Evolutionary conservation across 306 rosid genomes (phyloP).

Genomic region (Cicer judaicum): DNA sequence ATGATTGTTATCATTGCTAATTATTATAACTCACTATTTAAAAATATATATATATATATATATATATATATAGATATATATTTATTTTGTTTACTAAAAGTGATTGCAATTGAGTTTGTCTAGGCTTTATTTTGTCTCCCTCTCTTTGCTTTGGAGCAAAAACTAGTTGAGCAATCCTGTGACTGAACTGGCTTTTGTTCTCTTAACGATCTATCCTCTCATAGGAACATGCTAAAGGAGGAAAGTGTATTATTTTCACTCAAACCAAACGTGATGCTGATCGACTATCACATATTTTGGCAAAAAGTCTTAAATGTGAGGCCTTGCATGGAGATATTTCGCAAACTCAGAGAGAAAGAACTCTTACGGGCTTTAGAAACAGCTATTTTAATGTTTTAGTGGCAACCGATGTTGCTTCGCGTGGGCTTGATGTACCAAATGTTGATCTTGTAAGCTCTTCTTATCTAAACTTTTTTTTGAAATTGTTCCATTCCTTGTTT

Average conservation of each 20-base stretch:
- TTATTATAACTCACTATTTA: neutral
- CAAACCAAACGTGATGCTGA: constrained; percentile 99
- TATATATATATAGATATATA: neutral
- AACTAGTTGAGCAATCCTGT: constrained; percentile 12
- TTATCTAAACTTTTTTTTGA: constrained; percentile 1
- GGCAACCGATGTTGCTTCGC: constrained; percentile 97
- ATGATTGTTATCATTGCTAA: neutral
- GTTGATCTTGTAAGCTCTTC: constrained; percentile 87
- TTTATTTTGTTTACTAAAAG: neutral
- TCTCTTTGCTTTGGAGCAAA: neutral
- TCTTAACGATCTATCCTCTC: constrained; percentile 41
- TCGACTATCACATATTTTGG: constrained; percentile 78
- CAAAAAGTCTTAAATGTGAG: constrained; percentile 68
- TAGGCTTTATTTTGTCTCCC: neutral
- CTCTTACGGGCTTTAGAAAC: constrained; percentile 85
- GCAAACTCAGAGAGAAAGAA: constrained; percentile 91
- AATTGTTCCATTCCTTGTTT: constrained; percentile 14
- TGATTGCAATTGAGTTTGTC: constrained; percentile 20
- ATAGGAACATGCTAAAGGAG: constrained; percentile 96
- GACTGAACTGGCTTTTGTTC: constrained; percentile 12
- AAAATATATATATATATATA: neutral
- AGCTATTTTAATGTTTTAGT: constrained; percentile 85
- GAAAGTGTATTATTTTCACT: constrained; percentile 94
- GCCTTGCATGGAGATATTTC: constrained; percentile 98
- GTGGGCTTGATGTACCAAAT: constrained; percentile 97